Conservation (phyloP, 148 eudicot genomes). For the Mesembryanthemum crystallinum region DNA sequence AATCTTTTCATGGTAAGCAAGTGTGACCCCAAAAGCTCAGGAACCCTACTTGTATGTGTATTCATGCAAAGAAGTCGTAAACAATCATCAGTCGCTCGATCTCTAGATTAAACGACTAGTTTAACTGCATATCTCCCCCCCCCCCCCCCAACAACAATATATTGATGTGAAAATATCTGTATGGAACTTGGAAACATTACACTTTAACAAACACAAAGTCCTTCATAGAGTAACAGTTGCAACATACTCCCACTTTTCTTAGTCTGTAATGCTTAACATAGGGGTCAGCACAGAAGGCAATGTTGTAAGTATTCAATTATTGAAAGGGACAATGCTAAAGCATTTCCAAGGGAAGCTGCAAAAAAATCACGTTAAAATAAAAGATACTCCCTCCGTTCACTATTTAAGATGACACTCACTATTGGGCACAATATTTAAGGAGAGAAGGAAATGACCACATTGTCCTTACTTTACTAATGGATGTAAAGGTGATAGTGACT, state of each 20-base stretch:
- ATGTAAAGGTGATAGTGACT: too few relatives aligned
- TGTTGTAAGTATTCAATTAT: too few relatives aligned
- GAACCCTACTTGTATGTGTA: neutral
- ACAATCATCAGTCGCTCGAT: neutral
- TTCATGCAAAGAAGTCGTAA: neutral
- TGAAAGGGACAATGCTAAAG: neutral
- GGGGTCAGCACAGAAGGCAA: too few relatives aligned
- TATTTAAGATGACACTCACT: too few relatives aligned
- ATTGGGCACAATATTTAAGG: too few relatives aligned
- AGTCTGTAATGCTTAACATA: too few relatives aligned
- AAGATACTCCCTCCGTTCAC: too few relatives aligned
- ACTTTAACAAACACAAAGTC: neutral
- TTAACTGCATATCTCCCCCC: neutral
- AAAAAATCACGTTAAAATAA: too few relatives aligned
- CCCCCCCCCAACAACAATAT: neutral
- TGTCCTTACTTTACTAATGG: too few relatives aligned
- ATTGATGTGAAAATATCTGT: neutral
- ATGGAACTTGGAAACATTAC: neutral
- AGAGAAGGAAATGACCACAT: too few relatives aligned
- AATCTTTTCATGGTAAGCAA: neutral
- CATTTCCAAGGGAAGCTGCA: neutral
- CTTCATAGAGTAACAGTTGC: neutral
- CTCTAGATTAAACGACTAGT: neutral
- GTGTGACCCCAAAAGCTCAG: neutral
- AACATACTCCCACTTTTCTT: neutral